Conservation (phyloP, 768 basidiomycete species). For the Mycena metata region DNA sequence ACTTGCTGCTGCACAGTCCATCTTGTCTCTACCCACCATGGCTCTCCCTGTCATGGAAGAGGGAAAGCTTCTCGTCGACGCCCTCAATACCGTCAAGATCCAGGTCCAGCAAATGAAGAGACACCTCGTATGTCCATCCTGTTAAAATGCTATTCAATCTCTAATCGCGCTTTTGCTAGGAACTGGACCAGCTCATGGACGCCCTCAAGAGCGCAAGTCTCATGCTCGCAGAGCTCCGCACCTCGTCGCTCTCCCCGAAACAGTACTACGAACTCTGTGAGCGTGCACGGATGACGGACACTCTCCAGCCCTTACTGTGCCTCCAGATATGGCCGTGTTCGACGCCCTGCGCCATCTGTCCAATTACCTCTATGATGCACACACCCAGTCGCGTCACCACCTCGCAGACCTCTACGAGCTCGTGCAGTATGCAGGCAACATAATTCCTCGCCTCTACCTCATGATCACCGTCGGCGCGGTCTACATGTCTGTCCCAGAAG, state of each 20-base stretch:
- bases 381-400: constrained; percentile 91
- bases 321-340: constrained; percentile 96
- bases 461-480: constrained; percentile 99
- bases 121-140: constrained; percentile 75
- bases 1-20: constrained; percentile 3
- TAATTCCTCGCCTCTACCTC: constrained; percentile 93
- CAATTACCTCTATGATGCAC: constrained; percentile 97
- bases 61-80: constrained; percentile 88
- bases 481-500: constrained; percentile 98
- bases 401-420: constrained; percentile 99
- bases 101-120: constrained; percentile 97
- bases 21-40: constrained; percentile 42
- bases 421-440: constrained; percentile 99
- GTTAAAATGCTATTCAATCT: constrained; percentile 16
- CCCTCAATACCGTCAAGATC: constrained; percentile 87
- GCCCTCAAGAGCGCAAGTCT: constrained; percentile 96
- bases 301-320: constrained; percentile 3
- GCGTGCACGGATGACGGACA: constrained; percentile 41
- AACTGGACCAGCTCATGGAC: constrained; percentile 98
- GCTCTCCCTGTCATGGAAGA: constrained; percentile 72
- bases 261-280: constrained; percentile 98
- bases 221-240: constrained; percentile 97
- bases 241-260: constrained; percentile 93
- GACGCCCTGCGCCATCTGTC: constrained; percentile 95
- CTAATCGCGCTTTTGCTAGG: constrained; percentile 59